Base-by-base conservation (phyloP, 768 basidiomycete genomes). In the Amanita jacksonii region DNA sequence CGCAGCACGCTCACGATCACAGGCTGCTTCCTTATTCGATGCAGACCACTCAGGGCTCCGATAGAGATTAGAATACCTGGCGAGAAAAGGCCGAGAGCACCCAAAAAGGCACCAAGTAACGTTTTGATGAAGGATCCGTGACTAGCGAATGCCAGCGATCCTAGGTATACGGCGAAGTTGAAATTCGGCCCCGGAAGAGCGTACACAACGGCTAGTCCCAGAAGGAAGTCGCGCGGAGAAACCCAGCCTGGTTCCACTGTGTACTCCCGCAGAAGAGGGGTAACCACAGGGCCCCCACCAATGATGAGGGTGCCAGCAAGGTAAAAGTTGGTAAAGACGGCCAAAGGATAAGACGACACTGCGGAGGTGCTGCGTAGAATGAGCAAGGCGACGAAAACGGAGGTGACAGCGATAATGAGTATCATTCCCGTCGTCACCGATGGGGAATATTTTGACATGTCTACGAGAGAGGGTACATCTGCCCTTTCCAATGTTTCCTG, bases 221-320 rank as follows among this genome's bases (percentile, higher is more conserved):
- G 59, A 18, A 77, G 60, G 52, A 77, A 77, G 57, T 77, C 73
- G 35, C 73, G 63, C 7, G 71, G 64, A 16, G 65, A 62, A 22
- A 77, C 73, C 73, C 72, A 73, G 16, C 68, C 70, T 24, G 62
- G 61, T 16, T 67, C 63, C 19, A 78, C 75, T 1, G 68, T 66
- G 51, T 78, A 78, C 41, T 65, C 66, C 22, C 70, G 60, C 12
- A 76, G 57, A 5, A 76, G 62, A 8, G 75, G 75, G 48, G 76
- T 70, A 25, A 77, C 74, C 8, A 77, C 76, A 1, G 76, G 75
- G 28, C 76, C 76, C 10, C 75, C 76, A 22, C 68, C 73, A 45
- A 73, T 70, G 30, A 73, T 71, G 46, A 72, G 67, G 8, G 65
- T 66, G 7, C 72, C 72, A 1, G 69, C 71, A 10, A 73, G 54